Evolutionary conservation across 768 basidiomycete species (phyloP).

Genomic region (Leucocoprinus leucothites): DNA sequence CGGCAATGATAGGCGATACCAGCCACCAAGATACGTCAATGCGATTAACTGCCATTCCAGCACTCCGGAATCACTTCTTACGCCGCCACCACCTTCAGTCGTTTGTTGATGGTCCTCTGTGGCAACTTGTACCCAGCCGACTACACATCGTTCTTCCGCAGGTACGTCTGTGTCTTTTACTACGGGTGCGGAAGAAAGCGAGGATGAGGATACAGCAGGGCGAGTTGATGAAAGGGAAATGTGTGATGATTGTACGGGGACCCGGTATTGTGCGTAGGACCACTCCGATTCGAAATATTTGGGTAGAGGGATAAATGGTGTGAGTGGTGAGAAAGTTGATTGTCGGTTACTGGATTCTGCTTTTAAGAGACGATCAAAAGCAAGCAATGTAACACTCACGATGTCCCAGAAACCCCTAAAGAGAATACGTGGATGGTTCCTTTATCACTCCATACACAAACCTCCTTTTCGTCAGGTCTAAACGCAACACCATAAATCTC

Average conservation of each 20-base stretch:
- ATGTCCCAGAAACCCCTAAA: conserved; percentile 58
- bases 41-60: conserved; percentile 77
- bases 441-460: conserved; percentile 95
- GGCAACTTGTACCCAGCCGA: conserved; percentile 76
- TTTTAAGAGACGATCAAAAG: conserved; percentile 5
- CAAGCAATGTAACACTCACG: conserved; percentile 43
- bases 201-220: conserved; percentile 17
- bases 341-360: conserved; percentile 67
- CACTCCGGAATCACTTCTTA: conserved; percentile 18
- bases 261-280: conserved; percentile 92
- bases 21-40: conserved; percentile 86
- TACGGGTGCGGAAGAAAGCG: conserved; percentile 44
- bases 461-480: conserved; percentile 78
- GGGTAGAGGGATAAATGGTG: conserved; percentile 78
- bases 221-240: conserved; percentile 67
- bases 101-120: conserved; percentile 27
- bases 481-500: conserved; percentile 90
- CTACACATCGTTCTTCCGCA: conserved; percentile 83
- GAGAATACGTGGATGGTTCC: conserved; percentile 91
- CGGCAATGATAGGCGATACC: conserved; percentile 81
- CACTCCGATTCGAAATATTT: conserved; percentile 95
- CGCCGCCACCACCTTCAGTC: conserved; percentile 7
- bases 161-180: conserved; percentile 43
- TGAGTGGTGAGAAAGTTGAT: conserved; percentile 76
- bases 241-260: conserved; percentile 82